These are phyloP conservation scores for Nidula microcarpa DNA, from an alignment of 768 basidiomycete genomes.

Conservation along the genomic window DNA sequence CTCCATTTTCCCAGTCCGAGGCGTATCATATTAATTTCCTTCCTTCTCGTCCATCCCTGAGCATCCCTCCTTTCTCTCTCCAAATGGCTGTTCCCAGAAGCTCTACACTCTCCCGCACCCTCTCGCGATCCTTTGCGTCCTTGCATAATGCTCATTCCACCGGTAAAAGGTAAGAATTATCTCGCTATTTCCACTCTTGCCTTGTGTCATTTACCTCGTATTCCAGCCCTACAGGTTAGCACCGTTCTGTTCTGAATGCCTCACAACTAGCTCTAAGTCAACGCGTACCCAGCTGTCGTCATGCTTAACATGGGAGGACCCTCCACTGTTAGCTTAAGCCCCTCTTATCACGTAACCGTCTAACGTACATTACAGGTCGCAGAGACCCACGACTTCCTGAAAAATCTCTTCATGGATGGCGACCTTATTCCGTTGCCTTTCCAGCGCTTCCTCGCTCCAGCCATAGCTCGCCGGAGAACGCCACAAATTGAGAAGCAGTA, in stretches of 20 bases:
- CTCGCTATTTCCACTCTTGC: background rate
- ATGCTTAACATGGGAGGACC: constrained; percentile 99
- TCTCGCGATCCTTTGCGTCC: constrained; percentile 43
- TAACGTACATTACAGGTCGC: constrained; percentile 54
- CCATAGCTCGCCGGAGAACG: constrained; percentile 85
- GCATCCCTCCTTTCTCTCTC: constrained; percentile 5
- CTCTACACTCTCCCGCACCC: constrained; percentile 18
- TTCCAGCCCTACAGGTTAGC: constrained; percentile 55
- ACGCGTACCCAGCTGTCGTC: constrained; percentile 62
- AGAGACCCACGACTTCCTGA: constrained; percentile 92
- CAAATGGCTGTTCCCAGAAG: constrained; percentile 8
- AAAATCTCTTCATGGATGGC: constrained; percentile 84
- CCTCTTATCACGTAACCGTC: constrained; percentile 3
- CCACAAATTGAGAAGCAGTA: constrained; percentile 96
- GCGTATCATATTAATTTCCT: background rate
- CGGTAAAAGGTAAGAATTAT: constrained; percentile 36
- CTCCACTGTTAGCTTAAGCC: constrained; percentile 58
- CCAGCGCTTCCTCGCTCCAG: constrained; percentile 82
- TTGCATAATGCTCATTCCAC: constrained; percentile 32
- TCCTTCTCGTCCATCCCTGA: background rate
- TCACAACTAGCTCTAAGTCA: constrained; percentile 10
- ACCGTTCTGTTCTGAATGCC: background rate
- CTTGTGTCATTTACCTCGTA: background rate
- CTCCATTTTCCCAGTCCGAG: background rate
- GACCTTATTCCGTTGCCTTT: constrained; percentile 96